Evolutionary conservation across 352 stramenopile species (phyloP).

Genomic region (Pythium dissimile): DNA sequence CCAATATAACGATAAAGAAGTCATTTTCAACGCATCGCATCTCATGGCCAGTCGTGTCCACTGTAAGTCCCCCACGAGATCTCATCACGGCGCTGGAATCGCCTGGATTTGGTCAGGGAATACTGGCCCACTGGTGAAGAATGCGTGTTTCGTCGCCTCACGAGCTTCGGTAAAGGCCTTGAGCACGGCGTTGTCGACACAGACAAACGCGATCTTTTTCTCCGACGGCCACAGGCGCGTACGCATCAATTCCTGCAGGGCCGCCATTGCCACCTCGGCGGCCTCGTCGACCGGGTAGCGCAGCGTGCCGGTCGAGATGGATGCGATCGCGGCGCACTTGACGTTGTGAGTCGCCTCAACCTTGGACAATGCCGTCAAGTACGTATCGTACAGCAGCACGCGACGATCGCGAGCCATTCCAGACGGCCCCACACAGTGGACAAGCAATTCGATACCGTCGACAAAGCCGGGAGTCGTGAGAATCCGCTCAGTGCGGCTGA

Average conservation of each 20-base stretch:
- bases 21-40: too few species aligned
- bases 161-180: constrained; percentile 31
- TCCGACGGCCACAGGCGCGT: constrained; percentile 22
- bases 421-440: constrained; percentile 52
- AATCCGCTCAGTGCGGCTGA: constrained; percentile 4
- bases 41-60: too few species aligned
- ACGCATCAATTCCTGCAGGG: constrained; percentile 42
- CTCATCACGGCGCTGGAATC: not conserved
- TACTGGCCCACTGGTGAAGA: not conserved
- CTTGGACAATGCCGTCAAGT: constrained; percentile 36
- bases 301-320: constrained; percentile 47
- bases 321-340: constrained; percentile 42
- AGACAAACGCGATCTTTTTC: constrained; percentile 49
- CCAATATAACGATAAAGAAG: too few species aligned
- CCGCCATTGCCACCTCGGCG: constrained; percentile 33
- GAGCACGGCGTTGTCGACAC: constrained; percentile 36
- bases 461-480: constrained; percentile 46
- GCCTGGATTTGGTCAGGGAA: not conserved
- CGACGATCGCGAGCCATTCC: not conserved
- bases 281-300: constrained; percentile 34
- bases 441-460: constrained; percentile 38
- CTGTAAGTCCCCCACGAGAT: too few species aligned
- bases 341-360: constrained; percentile 26
- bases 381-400: constrained; percentile 46
- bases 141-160: not conserved